Evolutionary conservation across 1,139 yeast species (phyloP), one percentile per base, ranked within the genome.

Genomic region (Nadsonia commutata): DNA sequence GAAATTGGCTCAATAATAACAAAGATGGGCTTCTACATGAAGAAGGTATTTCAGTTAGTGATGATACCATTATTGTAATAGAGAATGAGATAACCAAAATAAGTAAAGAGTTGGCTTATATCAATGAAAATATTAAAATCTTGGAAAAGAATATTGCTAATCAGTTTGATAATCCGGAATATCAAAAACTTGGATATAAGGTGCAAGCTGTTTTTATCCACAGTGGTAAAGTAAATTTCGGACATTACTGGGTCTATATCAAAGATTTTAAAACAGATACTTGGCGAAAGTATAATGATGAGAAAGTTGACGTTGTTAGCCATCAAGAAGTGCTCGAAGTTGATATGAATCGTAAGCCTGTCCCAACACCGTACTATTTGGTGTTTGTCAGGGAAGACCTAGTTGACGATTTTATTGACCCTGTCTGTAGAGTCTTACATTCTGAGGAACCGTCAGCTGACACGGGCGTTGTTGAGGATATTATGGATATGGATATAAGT

Each of bases 181-280:
- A 80, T 62, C 72, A 69, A 42, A 64, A 71, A 45, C 71, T 79
- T 22, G 94, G 90, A 0, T 90, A 90, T 59, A 70, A 83, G 0
- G 71, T 90, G 11, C 90, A 88, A 65, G 94, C 97, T 0, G 80
- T 90, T 6, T 90, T 90, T 56, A 85, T 93, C 40, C 98, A 90
- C 60, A 69, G 96, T 44, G 98, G 98, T 6, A 94, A 86, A 55
- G 98, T 95, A 1, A 78, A 86, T 45, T 88, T 83, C 56, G 98
- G 98, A 2, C 98, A 90, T 61, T 90, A 90, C 59, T 90, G 97
- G 96, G 75, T 88, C 16, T 90, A 88, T 58, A 88, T 90, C 48
- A 76, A 74, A 49, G 97, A 90, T 59, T 76, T 79, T 11, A 71
- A 71, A 49, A 67, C 70, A 17, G 72, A 74, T 40, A 65, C 81